Conservation (phyloP, 2,329 filamentous ascomycete genomes). For the Taxawa tesnikishii region DNA sequence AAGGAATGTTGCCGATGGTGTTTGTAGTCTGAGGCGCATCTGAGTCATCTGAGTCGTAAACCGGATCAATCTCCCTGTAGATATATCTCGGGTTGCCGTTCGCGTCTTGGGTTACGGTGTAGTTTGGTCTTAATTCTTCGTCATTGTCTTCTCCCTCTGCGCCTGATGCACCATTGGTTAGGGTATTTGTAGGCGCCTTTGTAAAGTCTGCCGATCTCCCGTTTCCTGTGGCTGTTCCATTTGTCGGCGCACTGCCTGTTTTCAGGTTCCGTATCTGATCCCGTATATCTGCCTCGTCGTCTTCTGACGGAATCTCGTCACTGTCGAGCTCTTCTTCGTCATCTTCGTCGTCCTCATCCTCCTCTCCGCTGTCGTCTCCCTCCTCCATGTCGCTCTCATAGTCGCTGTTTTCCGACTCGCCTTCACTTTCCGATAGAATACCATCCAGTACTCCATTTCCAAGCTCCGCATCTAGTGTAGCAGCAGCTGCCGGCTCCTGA, state of each 20-base stretch:
- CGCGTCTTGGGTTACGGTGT: constrained; percentile 61
- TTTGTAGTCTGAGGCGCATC: constrained; percentile 70
- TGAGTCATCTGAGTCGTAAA: constrained; percentile 92
- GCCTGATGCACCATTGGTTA: not conserved
- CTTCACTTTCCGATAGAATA: constrained; percentile 8
- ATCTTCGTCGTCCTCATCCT: constrained; percentile 16
- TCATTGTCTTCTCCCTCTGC: constrained; percentile 8
- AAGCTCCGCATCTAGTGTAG: constrained; percentile 5
- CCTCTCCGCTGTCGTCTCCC: constrained; percentile 22
- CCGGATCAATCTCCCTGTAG: constrained; percentile 85
- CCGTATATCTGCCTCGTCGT: constrained; percentile 28
- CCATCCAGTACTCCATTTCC: constrained; percentile 8
- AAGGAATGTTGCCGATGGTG: constrained; percentile 88
- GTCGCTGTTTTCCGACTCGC: constrained; percentile 13
- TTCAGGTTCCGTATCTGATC: constrained; percentile 31
- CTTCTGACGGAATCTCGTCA: constrained; percentile 26
- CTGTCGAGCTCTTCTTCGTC: constrained; percentile 26
- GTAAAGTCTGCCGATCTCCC: constrained; percentile 8
- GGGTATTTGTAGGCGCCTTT: not conserved
- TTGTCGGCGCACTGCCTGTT: constrained; percentile 16
- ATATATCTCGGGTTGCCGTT: constrained; percentile 85
- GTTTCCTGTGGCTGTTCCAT: not conserved
- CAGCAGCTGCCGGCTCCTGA: constrained; percentile 1
- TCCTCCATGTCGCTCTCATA: constrained; percentile 14
- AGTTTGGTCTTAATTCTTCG: constrained; percentile 33